A percentile compares a stretch with the other conserved stretches of the same genome.
phyloP scores from a whole-genome alignment of 2,329 filamentous ascomycete genomes.

The Calonectria leucothoes region DNA sequence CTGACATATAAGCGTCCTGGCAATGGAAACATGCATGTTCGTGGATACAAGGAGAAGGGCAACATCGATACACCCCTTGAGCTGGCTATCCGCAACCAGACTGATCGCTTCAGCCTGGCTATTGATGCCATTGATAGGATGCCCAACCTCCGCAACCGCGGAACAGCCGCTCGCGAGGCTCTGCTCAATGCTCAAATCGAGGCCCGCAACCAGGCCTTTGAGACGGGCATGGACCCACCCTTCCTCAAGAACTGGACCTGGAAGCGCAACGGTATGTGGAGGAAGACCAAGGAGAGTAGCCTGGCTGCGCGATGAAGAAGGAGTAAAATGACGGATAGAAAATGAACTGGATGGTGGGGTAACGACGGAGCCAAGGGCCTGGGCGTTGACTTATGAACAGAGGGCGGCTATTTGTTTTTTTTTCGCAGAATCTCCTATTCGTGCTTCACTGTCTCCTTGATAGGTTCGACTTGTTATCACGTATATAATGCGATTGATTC shows the following conservation, averaged over 20 bases:
- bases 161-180: conserved; percentile 69
- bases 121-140: conserved; percentile 82
- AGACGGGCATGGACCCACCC: conserved; percentile 76
- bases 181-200: conserved; percentile 74
- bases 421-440: conserved; percentile 27
- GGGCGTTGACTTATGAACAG: conserved; percentile 34
- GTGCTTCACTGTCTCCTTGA: conserved; percentile 30
- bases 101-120: conserved; percentile 81
- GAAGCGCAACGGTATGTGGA: conserved; percentile 60
- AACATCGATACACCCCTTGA: conserved; percentile 87
- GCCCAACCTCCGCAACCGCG: conserved; percentile 71
- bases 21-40: conserved; percentile 76
- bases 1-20: conserved; percentile 81
- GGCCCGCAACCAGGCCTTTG: conserved; percentile 73
- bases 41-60: conserved; percentile 84
- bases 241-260: conserved; percentile 75
- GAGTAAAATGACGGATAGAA: conserved; percentile 26
- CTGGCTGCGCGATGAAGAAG: conserved; percentile 37
- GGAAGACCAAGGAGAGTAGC: conserved; percentile 42
- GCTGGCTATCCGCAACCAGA: conserved; percentile 81
- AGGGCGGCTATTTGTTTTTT: conserved; percentile 20
- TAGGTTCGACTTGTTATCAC: conserved; percentile 22
- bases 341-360: conserved; percentile 19
- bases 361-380: conserved; percentile 17
- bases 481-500: conserved; percentile 28